Conservation (phyloP, 2,329 filamentous ascomycete species). For the Sclerotinia glacialis region DNA sequence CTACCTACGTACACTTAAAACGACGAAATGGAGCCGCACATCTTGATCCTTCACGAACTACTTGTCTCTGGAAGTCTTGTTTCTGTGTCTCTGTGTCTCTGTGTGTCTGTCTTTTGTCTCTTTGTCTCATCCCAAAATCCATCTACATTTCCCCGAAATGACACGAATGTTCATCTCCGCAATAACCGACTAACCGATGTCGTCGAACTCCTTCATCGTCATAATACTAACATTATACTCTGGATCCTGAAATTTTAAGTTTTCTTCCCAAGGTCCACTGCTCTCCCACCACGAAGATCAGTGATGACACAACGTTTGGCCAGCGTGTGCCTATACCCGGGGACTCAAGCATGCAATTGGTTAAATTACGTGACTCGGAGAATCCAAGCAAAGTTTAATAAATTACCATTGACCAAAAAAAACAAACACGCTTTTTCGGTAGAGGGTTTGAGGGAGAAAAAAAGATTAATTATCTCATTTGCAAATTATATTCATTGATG, state of each 20-base stretch:
- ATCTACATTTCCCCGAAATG: neutral
- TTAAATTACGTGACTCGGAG: neutral
- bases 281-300: conserved; percentile 11
- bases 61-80: neutral
- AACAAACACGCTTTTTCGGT: too few relatives aligned
- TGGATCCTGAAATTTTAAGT: neutral
- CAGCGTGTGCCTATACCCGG: neutral
- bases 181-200: neutral
- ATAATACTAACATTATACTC: neutral
- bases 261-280: conserved; percentile 3
- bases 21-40: neutral
- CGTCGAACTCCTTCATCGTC: neutral
- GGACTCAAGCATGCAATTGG: neutral
- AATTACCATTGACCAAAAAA: neutral
- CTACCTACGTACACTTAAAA: neutral
- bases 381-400: conserved; percentile 12
- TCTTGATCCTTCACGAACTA: neutral
- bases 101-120: too few relatives aligned
- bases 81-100: too few relatives aligned
- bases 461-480: too few relatives aligned
- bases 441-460: too few relatives aligned
- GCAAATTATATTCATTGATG: too few relatives aligned
- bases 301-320: conserved; percentile 2
- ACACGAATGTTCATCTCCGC: neutral
- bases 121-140: neutral